Evolutionary conservation across 1,284 basidiomycete species (phyloP), one percentile per base, ranked within the genome.

Genomic region (Sporisorium iseilematis-ciliati): DNA sequence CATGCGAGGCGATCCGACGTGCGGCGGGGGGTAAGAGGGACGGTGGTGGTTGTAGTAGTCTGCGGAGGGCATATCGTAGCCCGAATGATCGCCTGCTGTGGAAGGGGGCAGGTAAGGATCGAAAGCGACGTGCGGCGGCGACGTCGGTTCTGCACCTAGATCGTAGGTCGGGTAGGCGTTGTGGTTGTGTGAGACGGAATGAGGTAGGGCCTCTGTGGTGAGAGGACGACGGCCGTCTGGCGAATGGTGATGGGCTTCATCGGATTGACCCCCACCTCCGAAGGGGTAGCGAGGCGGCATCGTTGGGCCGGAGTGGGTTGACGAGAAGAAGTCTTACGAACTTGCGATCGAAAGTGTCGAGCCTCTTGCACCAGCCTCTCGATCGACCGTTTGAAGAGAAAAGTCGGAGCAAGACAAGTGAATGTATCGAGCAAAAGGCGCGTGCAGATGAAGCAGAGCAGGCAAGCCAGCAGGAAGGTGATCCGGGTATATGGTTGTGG

Each of bases 121-220:
- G 49, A 68, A 67, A 18, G 70, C 48, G 23, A 72, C 60, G 42
- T 74, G 69, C 46, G 63, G 66, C 14, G 65, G 63, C 12, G 71
- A 56, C 10, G 51, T 54, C 23, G 74, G 59, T 25, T 65, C 53
- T 31, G 75, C 71, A 23, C 77, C 77, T 26, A 68, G 21, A 16
- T 77, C 71, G 55, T 79, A 79, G 43, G 75, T 77, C 4, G 77
- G 77, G 42, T 79, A 79, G 33, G 69, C 66, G 16, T 45, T 43
- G 46, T 75, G 59, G 10, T 25, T 45, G 23, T 59, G 60, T 2
- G 60, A 40, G 29, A 68, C 41, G 11, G 70, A 64, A 25, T 65
- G 58, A 16, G 43, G 40, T 7, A 55, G 54, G 5, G 56, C 42
- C 41, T 75, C 66, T 38, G 63, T 45, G 42, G 60, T 70, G 21